phyloP scores from a whole-genome alignment of 192 early-diverging fungal genomes.

The Chytriomyces sp. region DNA sequence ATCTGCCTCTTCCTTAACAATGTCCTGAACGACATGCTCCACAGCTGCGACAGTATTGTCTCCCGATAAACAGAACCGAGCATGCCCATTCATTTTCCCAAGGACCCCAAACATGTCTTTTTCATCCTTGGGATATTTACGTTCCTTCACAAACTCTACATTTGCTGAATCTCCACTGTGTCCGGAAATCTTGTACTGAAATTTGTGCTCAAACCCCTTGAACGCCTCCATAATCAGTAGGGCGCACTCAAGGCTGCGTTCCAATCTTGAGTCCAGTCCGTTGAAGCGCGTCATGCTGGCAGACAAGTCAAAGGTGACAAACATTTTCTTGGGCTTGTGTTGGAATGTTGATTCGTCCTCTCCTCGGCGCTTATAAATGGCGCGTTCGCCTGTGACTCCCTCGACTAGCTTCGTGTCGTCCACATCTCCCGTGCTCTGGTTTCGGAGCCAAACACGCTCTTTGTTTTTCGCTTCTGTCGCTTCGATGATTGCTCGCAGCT shows the following conservation, averaged over 20 bases:
- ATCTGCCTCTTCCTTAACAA: constrained; percentile 69
- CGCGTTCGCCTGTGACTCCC: constrained; percentile 73
- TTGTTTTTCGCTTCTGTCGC: constrained; percentile 77
- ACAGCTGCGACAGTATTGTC: constrained; percentile 77
- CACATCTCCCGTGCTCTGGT: constrained; percentile 76
- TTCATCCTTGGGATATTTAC: constrained; percentile 77
- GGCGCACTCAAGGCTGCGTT: constrained; percentile 45
- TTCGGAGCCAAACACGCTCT: constrained; percentile 81
- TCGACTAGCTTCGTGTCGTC: constrained; percentile 78
- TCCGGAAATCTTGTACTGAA: constrained; percentile 72
- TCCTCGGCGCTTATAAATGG: constrained; percentile 81
- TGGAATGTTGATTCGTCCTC: constrained; percentile 70
- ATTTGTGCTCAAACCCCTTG: constrained; percentile 76
- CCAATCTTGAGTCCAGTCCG: constrained; percentile 47
- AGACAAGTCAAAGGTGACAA: constrained; percentile 79
- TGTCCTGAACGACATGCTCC: constrained; percentile 65
- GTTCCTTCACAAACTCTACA: constrained; percentile 69
- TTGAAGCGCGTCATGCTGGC: constrained; percentile 55
- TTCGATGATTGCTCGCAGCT: constrained; percentile 76
- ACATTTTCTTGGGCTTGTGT: constrained; percentile 74
- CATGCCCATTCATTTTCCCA: constrained; percentile 74
- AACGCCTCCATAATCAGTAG: constrained; percentile 70
- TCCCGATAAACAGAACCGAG: constrained; percentile 76
- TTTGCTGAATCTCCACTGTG: constrained; percentile 77
- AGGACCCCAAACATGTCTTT: constrained; percentile 63